These are phyloP conservation scores for Porcisia deanei DNA, from an alignment of 208 protist species.

Conservation along the genomic window DNA sequence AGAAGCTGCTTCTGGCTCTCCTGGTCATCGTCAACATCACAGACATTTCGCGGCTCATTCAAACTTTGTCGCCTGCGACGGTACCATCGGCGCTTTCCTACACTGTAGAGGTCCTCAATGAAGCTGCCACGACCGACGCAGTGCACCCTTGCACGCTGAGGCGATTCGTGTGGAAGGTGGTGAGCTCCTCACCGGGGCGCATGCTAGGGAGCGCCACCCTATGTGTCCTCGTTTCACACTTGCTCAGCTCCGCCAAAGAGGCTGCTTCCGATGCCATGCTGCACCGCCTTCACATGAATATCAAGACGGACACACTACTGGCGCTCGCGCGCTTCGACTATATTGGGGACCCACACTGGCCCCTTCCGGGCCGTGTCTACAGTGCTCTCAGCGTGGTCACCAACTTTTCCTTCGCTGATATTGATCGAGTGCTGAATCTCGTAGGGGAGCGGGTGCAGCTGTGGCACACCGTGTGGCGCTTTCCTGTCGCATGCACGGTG, in stretches of 20 bases:
- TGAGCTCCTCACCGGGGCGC: conserved; percentile 3
- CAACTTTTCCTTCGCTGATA: conserved; percentile 41
- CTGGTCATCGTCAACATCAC: conserved; percentile 7
- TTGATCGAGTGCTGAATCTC: conserved; percentile 26
- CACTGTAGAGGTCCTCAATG: conserved; percentile 1
- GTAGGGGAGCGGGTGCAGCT: conserved; percentile 18
- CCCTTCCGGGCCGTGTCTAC: conserved; percentile 37
- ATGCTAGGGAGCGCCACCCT: conserved; percentile 14
- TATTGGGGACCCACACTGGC: conserved; percentile 37
- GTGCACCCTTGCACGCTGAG: background rate
- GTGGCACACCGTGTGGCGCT: conserved; percentile 12
- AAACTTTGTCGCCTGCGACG: background rate
- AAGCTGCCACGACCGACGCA: background rate
- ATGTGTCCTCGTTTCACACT: conserved; percentile 14
- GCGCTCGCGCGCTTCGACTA: conserved; percentile 51
- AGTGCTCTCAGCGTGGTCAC: conserved; percentile 40
- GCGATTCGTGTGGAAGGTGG: background rate
- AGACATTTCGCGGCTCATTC: conserved; percentile 2
- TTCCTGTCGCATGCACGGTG: conserved; percentile 22
- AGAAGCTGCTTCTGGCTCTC: conserved; percentile 7
- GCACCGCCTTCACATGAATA: conserved; percentile 10
- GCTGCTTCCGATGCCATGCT: conserved; percentile 29
- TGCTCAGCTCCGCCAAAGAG: conserved; percentile 18
- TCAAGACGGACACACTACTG: conserved; percentile 43
- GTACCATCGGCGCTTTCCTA: conserved; percentile 19